Evolutionary conservation across 2,329 filamentous ascomycete species (phyloP).

Genomic region (Penicillium verrucosum): DNA sequence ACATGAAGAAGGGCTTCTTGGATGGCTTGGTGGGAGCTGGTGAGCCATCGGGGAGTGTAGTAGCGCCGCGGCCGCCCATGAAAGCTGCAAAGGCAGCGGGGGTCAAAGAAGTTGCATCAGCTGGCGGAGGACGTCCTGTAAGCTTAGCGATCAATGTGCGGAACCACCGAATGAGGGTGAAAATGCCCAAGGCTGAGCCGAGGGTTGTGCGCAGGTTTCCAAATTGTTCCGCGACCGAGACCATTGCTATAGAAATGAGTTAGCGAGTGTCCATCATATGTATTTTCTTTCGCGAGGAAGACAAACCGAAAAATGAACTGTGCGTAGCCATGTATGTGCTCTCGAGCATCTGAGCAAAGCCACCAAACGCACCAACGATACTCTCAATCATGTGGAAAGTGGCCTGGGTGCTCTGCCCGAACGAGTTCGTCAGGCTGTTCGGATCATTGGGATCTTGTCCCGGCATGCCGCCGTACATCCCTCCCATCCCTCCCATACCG

Average conservation of each 20-base stretch:
- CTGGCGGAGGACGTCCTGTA: conserved; percentile 85
- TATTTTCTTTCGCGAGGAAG: not conserved
- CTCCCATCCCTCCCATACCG: conserved; percentile 46
- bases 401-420: conserved; percentile 89
- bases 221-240: conserved; percentile 96
- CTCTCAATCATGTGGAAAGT: conserved; percentile 99
- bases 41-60: conserved; percentile 61
- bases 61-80: conserved; percentile 60
- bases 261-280: conserved; percentile 11
- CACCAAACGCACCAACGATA: conserved; percentile 92
- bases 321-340: conserved; percentile 99
- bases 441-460: conserved; percentile 73
- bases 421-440: conserved; percentile 90
- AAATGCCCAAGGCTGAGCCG: conserved; percentile 90
- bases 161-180: conserved; percentile 92
- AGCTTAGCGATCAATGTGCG: conserved; percentile 87
- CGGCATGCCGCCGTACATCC: conserved; percentile 51
- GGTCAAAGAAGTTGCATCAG: conserved; percentile 80
- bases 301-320: conserved; percentile 92
- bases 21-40: conserved; percentile 69
- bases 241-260: conserved; percentile 68
- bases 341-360: conserved; percentile 98
- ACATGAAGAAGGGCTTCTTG: conserved; percentile 94
- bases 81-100: conserved; percentile 89
- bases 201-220: conserved; percentile 89